Conservation (phyloP, 176 grass and related monocot species). For the Oryza meridionalis region DNA sequence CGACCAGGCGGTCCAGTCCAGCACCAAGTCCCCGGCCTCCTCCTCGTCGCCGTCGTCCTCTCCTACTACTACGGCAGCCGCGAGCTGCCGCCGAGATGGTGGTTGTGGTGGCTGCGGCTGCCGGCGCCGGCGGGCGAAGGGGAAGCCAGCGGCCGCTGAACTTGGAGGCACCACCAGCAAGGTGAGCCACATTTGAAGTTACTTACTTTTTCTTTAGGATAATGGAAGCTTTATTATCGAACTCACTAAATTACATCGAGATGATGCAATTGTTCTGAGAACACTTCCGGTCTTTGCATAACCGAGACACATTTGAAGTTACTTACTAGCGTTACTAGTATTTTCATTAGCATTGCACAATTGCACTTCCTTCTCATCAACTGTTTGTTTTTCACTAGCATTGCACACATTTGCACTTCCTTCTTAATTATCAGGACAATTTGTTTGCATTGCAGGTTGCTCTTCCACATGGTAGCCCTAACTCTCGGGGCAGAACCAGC, state of each 20-base stretch:
- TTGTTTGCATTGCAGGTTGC: neutral
- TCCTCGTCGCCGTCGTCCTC: neutral
- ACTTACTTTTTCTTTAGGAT: too few species aligned
- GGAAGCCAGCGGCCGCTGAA: conserved; percentile 9
- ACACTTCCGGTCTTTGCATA: too few species aligned
- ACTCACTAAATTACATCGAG: too few species aligned
- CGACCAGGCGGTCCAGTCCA: conserved; percentile 19
- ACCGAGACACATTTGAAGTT: too few species aligned
- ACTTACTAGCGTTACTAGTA: too few species aligned
- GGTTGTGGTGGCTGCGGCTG: neutral
- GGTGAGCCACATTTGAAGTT: conserved; percentile 12
- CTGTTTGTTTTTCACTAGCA: neutral
- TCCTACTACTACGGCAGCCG: neutral
- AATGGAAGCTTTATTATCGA: too few species aligned
- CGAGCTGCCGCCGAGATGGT: neutral
- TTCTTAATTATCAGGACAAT: too few species aligned
- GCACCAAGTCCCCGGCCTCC: neutral
- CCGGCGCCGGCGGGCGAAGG: neutral
- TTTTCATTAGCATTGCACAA: too few species aligned
- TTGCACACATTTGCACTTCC: neutral
- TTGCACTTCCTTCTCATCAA: too few species aligned
- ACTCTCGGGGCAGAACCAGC: neutral
- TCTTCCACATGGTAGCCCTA: neutral
- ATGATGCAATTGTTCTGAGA: too few species aligned
- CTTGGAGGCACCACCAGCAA: conserved; percentile 18